phyloP scores from a whole-genome alignment of 108 stramenopile species.

The Cyclotella cryptica region DNA sequence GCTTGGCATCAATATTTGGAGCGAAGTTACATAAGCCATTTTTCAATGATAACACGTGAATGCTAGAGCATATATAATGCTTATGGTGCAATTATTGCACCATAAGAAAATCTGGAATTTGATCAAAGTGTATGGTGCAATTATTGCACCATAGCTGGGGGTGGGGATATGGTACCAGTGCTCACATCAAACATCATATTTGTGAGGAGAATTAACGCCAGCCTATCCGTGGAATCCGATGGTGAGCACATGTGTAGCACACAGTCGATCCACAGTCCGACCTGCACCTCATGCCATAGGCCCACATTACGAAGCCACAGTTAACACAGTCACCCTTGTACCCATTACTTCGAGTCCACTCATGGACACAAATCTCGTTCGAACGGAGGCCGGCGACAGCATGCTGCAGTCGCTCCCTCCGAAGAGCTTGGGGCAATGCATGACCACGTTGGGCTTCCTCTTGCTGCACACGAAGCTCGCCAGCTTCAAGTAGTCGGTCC shows the following conservation, averaged over 20 bases:
- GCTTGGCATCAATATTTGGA: too few species aligned
- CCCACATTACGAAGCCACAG: conserved; percentile 43
- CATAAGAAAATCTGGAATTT: too few species aligned
- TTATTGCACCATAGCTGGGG: too few species aligned
- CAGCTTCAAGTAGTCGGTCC: conserved; percentile 50
- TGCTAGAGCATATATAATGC: too few species aligned
- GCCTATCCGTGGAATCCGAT: conserved; percentile 59
- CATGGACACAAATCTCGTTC: conserved; percentile 60
- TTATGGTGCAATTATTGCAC: too few species aligned
- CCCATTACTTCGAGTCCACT: conserved; percentile 45
- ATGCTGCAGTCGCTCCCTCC: conserved; percentile 24
- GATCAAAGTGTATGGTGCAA: too few species aligned
- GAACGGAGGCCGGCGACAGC: conserved; percentile 37
- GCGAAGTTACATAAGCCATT: too few species aligned
- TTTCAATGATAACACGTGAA: too few species aligned
- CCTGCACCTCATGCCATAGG: conserved; percentile 62
- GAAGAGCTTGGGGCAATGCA: conserved; percentile 20
- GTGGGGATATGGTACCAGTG: too few species aligned
- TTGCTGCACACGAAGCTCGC: conserved; percentile 57
- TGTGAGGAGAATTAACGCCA: too few species aligned
- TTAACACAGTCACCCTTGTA: conserved; percentile 49
- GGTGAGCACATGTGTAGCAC: conserved; percentile 72
- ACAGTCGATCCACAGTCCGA: conserved; percentile 62
- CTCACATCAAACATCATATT: too few species aligned
- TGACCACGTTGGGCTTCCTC: conserved; percentile 42